Evolutionary conservation across 495 filamentous ascomycete species (phyloP).

Genomic region (Penicillium verhagenii): DNA sequence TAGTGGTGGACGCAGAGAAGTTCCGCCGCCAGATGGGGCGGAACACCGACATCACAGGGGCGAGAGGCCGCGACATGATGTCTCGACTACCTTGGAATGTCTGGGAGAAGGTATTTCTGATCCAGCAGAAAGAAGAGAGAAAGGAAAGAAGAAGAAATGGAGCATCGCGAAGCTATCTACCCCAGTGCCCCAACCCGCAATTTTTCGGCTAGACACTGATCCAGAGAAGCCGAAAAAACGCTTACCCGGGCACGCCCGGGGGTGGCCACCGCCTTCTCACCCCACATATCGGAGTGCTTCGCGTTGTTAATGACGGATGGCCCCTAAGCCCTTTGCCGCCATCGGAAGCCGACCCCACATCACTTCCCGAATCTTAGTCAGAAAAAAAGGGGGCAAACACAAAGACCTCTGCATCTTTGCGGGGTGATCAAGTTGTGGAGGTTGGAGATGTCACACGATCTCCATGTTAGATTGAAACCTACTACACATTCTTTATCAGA

Average conservation of each 20-base stretch:
- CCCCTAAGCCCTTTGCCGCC: conserved; percentile 20
- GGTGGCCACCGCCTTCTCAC: conserved; percentile 1
- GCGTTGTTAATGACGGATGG: conserved; percentile 6
- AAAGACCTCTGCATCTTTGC: neutral
- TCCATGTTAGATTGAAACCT: neutral
- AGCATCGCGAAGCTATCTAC: conserved; percentile 13
- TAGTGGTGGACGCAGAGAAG: conserved; percentile 63
- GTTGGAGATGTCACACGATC: neutral
- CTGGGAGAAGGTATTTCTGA: conserved; percentile 14
- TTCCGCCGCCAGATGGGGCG: conserved; percentile 47
- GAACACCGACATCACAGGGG: conserved; percentile 33
- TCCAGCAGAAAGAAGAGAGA: conserved; percentile 14
- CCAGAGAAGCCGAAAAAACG: conserved; percentile 23
- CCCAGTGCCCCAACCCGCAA: conserved; percentile 10
- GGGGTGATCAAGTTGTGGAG: neutral
- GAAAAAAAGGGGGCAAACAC: no score
- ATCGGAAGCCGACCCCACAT: conserved; percentile 22
- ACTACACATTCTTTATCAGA: no score
- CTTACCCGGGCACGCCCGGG: conserved; percentile 15
- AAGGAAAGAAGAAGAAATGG: conserved; percentile 4
- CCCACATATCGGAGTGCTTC: conserved; percentile 16
- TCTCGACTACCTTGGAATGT: conserved; percentile 1
- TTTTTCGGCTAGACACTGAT: conserved; percentile 18
- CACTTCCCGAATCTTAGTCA: neutral
- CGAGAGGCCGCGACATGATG: conserved; percentile 33